Evolutionary conservation across 108 stramenopile species (phyloP).

Genomic region (Hondaea fermentalgiana): DNA sequence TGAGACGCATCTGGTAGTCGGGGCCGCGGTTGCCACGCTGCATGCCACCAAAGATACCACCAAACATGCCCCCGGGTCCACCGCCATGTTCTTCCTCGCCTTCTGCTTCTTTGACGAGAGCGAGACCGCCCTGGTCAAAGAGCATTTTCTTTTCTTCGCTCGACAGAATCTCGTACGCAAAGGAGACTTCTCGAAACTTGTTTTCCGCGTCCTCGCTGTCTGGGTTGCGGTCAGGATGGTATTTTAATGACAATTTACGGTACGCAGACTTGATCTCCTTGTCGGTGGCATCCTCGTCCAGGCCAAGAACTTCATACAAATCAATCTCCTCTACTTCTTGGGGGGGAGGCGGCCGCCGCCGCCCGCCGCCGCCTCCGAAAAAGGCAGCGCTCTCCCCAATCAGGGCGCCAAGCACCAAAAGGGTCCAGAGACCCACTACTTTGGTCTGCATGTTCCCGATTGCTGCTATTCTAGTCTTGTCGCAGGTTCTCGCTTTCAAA

Average conservation of each 20-base stretch:
- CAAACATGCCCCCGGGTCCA: conserved; percentile 33
- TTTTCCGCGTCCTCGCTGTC: conserved; percentile 34
- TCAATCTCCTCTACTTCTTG: conserved; percentile 9
- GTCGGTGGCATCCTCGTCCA: conserved; percentile 16
- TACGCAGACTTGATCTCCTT: conserved; percentile 43
- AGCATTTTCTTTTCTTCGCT: background rate
- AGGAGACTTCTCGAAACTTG: conserved; percentile 45
- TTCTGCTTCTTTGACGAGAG: conserved; percentile 48
- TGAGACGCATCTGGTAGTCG: conserved; percentile 18
- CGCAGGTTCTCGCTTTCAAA: too few relatives aligned
- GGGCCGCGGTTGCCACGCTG: conserved; percentile 1
- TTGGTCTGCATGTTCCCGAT: background rate
- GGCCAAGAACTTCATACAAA: conserved; percentile 15
- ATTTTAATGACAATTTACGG: conserved; percentile 47
- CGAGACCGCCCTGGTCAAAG: conserved; percentile 47
- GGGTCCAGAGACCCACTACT: background rate
- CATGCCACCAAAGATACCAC: conserved; percentile 33
- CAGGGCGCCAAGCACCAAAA: background rate
- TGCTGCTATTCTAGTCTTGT: too few relatives aligned
- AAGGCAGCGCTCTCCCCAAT: background rate
- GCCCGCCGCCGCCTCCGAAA: background rate
- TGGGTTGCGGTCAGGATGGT: conserved; percentile 42
- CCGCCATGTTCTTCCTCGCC: conserved; percentile 24
- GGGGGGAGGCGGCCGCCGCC: background rate
- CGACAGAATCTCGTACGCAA: conserved; percentile 52